A percentile compares a stretch with the other conserved stretches of the same genome.
phyloP scores from a whole-genome alignment of 805 yeast genomes.

The Lachancea fermentati region DNA sequence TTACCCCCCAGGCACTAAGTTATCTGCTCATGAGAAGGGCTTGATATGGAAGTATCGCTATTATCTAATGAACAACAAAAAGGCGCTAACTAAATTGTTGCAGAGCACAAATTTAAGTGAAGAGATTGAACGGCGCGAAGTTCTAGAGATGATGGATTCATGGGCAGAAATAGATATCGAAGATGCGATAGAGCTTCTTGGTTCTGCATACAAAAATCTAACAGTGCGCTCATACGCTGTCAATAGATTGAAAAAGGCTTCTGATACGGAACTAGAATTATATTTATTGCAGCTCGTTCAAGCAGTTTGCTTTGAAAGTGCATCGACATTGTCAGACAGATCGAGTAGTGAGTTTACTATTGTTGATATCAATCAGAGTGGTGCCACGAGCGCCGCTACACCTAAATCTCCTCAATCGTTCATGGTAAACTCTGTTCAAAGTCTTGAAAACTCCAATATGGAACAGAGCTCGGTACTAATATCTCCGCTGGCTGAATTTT shows the following conservation, averaged over 20 bases:
- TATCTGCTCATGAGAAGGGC: conserved; percentile 78
- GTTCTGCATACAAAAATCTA: conserved; percentile 68
- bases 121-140: conserved; percentile 72
- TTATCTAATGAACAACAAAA: conserved; percentile 62
- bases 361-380: conserved; percentile 29
- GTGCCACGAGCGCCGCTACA: conserved; percentile 21
- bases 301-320: conserved; percentile 73
- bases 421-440: conserved; percentile 11
- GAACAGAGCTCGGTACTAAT: conserved; percentile 26
- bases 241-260: conserved; percentile 68
- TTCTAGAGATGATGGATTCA: conserved; percentile 60
- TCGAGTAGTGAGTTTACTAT: conserved; percentile 36
- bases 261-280: conserved; percentile 72
- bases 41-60: conserved; percentile 88
- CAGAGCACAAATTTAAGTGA: conserved; percentile 88
- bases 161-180: conserved; percentile 78
- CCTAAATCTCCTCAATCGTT: conserved; percentile 6
- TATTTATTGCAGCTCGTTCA: conserved; percentile 87
- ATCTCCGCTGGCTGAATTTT: conserved; percentile 68
- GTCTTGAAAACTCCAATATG: conserved; percentile 9
- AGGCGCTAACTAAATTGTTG: conserved; percentile 71
- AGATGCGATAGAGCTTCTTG: conserved; percentile 79
- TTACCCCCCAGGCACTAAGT: conserved; percentile 78
- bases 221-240: conserved; percentile 85
- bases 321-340: conserved; percentile 25